phyloP scores from a whole-genome alignment of 2,329 filamentous ascomycete species.

The Hypomyces rosellus region DNA sequence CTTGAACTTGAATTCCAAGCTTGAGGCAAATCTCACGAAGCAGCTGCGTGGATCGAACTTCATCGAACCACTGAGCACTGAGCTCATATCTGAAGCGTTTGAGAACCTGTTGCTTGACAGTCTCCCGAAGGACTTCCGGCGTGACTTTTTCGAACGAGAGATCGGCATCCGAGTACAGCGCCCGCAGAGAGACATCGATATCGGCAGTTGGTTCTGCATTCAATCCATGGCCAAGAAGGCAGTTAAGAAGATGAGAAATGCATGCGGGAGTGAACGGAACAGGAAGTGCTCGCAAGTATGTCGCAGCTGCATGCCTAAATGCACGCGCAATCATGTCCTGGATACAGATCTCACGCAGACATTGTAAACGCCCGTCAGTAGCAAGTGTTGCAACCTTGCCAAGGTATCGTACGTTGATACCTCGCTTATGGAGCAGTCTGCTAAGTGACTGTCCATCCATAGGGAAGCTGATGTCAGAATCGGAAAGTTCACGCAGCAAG shows the following conservation, averaged over 20 bases:
- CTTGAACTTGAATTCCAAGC: slow-evolving; percentile 80
- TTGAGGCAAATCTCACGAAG: slow-evolving; percentile 85
- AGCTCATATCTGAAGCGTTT: slow-evolving; percentile 74
- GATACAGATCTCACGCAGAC: slow-evolving; percentile 67
- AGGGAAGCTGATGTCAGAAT: slow-evolving; percentile 92
- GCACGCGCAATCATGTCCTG: slow-evolving; percentile 94
- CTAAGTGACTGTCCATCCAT: slow-evolving; percentile 96
- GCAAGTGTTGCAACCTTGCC: slow-evolving; percentile 71
- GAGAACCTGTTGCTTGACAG: slow-evolving; percentile 64
- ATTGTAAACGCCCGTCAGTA: slow-evolving; percentile 65
- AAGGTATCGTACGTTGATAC: slow-evolving; percentile 95
- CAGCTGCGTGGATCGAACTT: slow-evolving; percentile 70
- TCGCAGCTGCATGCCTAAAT: slow-evolving; percentile 86
- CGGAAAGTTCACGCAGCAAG: slow-evolving; percentile 77
- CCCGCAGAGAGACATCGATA: slow-evolving; percentile 65
- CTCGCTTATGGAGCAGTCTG: slow-evolving; percentile 86
- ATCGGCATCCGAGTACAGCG: slow-evolving; percentile 75
- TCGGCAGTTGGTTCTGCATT: slow-evolving; percentile 75
- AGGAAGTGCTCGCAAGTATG: slow-evolving; percentile 73
- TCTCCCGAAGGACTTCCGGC: slow-evolving; percentile 61
- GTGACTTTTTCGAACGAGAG: slow-evolving; percentile 75
- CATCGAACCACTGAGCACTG: slow-evolving; percentile 58
- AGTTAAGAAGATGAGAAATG: slow-evolving; percentile 86
- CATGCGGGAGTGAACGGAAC: slow-evolving; percentile 73
- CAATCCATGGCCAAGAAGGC: slow-evolving; percentile 69